A percentile compares a stretch with the other conserved stretches of the same genome.
Evolutionary conservation across 805 yeast genomes (phyloP).

Genomic region (Diddensiella santjacobensis): DNA sequence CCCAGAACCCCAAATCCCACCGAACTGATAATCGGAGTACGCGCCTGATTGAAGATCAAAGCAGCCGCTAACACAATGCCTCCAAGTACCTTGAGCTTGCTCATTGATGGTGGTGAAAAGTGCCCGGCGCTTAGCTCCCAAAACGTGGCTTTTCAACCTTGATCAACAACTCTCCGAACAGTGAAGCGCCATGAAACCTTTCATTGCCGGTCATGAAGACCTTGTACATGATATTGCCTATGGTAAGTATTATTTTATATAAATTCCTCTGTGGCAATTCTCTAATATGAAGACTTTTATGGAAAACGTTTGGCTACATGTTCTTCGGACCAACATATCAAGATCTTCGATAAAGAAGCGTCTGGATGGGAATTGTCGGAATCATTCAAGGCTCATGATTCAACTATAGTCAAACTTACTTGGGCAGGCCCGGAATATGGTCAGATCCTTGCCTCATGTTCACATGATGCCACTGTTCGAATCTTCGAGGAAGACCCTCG

Average conservation of each 20-base stretch:
- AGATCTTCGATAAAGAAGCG: slow-evolving; percentile 65
- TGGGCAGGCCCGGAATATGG: slow-evolving; percentile 98
- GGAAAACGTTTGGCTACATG: slow-evolving; percentile 92
- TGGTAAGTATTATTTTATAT: slow-evolving; percentile 44
- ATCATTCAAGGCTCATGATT: slow-evolving; percentile 94
- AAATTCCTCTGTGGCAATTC: too few species aligned
- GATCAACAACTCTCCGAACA: neutral
- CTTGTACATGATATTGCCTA: slow-evolving; percentile 85
- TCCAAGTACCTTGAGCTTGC: neutral
- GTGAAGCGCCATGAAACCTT: slow-evolving; percentile 61
- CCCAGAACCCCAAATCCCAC: slow-evolving; percentile 68
- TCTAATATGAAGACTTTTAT: slow-evolving; percentile 68
- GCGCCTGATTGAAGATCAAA: slow-evolving; percentile 25
- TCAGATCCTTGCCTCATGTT: slow-evolving; percentile 78
- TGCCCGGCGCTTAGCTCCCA: too few species aligned
- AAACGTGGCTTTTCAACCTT: too few species aligned
- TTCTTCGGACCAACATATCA: slow-evolving; percentile 89
- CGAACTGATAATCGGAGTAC: slow-evolving; percentile 54
- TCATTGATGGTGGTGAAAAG: slow-evolving; percentile 3
- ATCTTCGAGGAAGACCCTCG: slow-evolving; percentile 89
- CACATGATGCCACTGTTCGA: slow-evolving; percentile 84
- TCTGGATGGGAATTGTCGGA: slow-evolving; percentile 76
- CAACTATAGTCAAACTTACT: slow-evolving; percentile 71
- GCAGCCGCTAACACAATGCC: slow-evolving; percentile 12
- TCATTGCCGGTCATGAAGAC: slow-evolving; percentile 90